Conservation (phyloP, 2,329 filamentous ascomycete species). For the Amauroascus verrucosus region DNA sequence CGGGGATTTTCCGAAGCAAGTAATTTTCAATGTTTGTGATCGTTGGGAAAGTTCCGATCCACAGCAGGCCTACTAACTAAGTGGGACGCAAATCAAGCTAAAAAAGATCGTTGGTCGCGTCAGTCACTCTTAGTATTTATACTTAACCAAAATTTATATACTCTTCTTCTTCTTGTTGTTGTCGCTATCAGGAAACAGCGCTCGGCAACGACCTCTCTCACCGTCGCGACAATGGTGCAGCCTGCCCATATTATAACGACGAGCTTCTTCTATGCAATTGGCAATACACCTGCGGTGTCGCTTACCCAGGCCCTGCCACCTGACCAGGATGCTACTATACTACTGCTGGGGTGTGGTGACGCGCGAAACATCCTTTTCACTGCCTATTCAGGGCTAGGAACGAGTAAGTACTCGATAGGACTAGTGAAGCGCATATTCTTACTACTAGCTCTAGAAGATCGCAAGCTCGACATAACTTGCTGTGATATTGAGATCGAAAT, state of each 20-base stretch:
- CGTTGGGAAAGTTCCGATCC: too few species aligned
- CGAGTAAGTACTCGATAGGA: background rate
- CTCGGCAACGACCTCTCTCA: background rate
- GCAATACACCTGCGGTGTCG: constrained; percentile 45
- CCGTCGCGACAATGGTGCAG: background rate
- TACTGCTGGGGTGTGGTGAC: constrained; percentile 50
- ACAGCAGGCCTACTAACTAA: too few species aligned
- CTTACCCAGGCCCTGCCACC: constrained; percentile 42
- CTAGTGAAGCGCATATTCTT: background rate
- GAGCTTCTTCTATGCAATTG: constrained; percentile 32
- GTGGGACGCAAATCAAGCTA: too few species aligned
- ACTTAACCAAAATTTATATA: too few species aligned
- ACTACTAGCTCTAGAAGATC: constrained; percentile 1
- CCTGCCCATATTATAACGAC: constrained; percentile 7
- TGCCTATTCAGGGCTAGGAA: constrained; percentile 31
- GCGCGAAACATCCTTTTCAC: constrained; percentile 49
- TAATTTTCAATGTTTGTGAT: too few species aligned
- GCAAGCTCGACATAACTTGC: constrained; percentile 47
- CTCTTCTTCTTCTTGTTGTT: background rate
- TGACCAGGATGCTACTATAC: constrained; percentile 41
- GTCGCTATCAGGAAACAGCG: background rate
- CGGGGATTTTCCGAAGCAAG: too few species aligned
- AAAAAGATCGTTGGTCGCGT: too few species aligned
- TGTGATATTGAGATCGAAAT: constrained; percentile 45
- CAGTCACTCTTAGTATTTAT: too few species aligned